A percentile compares a stretch with the other conserved stretches of the same genome.
These are phyloP conservation scores for Hypholoma sublateritium DNA, from an alignment of 768 basidiomycete species.

Conservation along the genomic window DNA sequence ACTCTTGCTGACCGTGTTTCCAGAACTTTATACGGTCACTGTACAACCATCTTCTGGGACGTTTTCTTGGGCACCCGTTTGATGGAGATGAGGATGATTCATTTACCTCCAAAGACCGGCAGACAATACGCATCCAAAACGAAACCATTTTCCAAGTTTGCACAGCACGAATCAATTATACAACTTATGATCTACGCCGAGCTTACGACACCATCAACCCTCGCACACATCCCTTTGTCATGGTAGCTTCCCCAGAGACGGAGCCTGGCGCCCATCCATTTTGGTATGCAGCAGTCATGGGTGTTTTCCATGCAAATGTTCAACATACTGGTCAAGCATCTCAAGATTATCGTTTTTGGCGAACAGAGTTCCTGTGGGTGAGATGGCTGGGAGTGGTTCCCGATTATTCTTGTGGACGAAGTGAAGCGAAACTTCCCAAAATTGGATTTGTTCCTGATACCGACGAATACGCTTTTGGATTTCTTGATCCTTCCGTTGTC, in stretches of 20 bases:
- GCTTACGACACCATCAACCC: slow-evolving; percentile 21
- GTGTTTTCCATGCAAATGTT: slow-evolving; percentile 20
- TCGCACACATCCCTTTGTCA: slow-evolving; percentile 24
- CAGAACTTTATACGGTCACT: slow-evolving; percentile 28
- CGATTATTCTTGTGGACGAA: slow-evolving; percentile 24
- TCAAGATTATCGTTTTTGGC: not conserved
- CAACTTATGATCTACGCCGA: slow-evolving; percentile 18
- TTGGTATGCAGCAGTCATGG: slow-evolving; percentile 25
- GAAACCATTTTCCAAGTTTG: slow-evolving; percentile 10
- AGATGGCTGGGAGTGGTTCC: slow-evolving; percentile 33
- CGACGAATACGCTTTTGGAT: slow-evolving; percentile 30
- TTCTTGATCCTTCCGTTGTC: slow-evolving; percentile 32
- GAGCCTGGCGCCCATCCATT: slow-evolving; percentile 15
- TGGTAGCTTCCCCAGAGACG: slow-evolving; percentile 18
- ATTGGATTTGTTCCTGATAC: slow-evolving; percentile 34
- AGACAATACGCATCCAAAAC: slow-evolving; percentile 8
- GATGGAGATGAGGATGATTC: not conserved
- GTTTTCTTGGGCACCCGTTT: not conserved
- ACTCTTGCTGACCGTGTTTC: not conserved
- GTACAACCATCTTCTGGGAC: slow-evolving; percentile 24
- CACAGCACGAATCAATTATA: slow-evolving; percentile 18
- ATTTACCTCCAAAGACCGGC: not conserved
- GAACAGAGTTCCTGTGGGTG: slow-evolving; percentile 43
- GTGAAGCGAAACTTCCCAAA: slow-evolving; percentile 28
- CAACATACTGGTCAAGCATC: slow-evolving; percentile 13